Base-by-base conservation (phyloP, 1,284 basidiomycete species). In the Irpex rosettiformis region DNA sequence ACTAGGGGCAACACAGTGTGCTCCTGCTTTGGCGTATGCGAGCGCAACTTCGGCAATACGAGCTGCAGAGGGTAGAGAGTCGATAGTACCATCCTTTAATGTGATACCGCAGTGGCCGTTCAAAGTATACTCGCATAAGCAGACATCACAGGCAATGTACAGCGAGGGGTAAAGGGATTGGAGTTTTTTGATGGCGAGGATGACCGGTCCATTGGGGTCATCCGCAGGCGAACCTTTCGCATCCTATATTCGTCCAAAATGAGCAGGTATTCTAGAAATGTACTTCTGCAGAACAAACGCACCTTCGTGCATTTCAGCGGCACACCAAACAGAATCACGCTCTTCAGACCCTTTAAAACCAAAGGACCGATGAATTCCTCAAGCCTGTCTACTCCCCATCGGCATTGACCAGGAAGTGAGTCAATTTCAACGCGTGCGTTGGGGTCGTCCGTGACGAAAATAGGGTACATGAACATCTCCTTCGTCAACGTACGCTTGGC, bases 91-190 rank as follows among this genome's bases (percentile, higher is more conserved):
- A 66, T 94, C 89, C 0, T 71, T 61, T 64, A 88, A 74, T 27
- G 96, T 84, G 60, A 94, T 72, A 27, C 97, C 97, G 69, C 96
- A 99, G 76, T 99, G 97, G 0, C 97, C 97, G 70, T 99, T 96
- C 53, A 93, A 93, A 10, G 97, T 98, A 79, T 99, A 99, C 75
- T 99, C 97, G 81, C 97, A 99, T n/a, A 99, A 85, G 70, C 97
- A 99, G 27, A 99, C 97, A 70, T 99, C 97, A 68, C 86, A 86
- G 0, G 94, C 93, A 65, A 99, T 88, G 77, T 94, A 93, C 24
- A 96, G 76, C 10, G 80, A 72, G 1, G 97, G 96, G 76, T 89
- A 99, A 59, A 91, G 81, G 7, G 74, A 61, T 16, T 89, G 84
- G 24, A 99, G 79, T 58, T 86, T 86, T 66, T 85, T 82, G 67